Evolutionary conservation across 345 rosid species (phyloP).

Genomic region (Eucalyptus dawsonii): DNA sequence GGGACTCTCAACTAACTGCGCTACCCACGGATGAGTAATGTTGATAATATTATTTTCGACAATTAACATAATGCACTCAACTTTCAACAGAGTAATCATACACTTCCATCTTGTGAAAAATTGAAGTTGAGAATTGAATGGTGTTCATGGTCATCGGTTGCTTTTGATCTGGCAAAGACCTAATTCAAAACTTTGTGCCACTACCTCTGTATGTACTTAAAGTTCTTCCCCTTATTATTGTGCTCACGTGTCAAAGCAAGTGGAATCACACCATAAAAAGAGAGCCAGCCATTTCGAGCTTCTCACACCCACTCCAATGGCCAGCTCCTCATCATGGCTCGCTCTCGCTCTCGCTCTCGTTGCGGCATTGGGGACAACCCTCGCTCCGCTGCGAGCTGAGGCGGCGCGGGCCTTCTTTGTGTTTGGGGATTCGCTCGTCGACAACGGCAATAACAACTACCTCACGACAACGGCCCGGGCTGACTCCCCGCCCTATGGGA

Average conservation of each 20-base stretch:
- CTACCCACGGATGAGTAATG: too few species aligned
- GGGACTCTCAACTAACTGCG: too few species aligned
- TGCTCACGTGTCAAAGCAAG: background rate
- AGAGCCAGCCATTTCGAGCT: background rate
- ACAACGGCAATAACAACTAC: conserved; percentile 70
- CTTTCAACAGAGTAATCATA: background rate
- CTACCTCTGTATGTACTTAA: background rate
- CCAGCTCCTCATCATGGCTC: background rate
- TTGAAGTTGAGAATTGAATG: background rate
- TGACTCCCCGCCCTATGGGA: conserved; percentile 60
- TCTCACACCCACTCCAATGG: background rate
- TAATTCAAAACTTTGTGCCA: background rate
- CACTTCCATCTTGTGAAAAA: background rate
- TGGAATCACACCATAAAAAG: background rate
- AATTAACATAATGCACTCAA: background rate
- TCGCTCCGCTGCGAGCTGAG: background rate
- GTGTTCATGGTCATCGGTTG: background rate
- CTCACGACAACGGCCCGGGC: conserved; percentile 64
- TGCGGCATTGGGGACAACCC: background rate
- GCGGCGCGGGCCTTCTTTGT: conserved; percentile 54
- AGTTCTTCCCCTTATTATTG: background rate
- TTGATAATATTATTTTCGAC: background rate
- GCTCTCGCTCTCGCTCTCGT: background rate
- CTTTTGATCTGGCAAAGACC: background rate
- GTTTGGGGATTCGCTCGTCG: conserved; percentile 78